A percentile compares a stretch with the other conserved stretches of the same genome.
These are phyloP conservation scores for Pulchroboletus neoregius DNA, from an alignment of 1,284 basidiomycete genomes.

Conservation along the genomic window DNA sequence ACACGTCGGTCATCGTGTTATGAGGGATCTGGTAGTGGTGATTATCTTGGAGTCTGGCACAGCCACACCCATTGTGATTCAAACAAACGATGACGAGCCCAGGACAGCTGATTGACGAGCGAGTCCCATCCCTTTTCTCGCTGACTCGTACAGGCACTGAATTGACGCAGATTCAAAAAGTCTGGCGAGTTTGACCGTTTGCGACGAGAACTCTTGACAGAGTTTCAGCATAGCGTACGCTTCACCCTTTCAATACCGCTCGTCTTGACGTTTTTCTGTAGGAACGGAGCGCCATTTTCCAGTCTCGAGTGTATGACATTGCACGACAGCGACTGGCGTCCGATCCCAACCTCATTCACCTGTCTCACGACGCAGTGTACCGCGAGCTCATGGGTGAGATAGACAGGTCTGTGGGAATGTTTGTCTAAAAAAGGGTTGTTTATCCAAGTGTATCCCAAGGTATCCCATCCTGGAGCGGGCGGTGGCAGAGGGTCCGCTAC, in stretches of 20 bases:
- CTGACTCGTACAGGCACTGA: constrained; percentile 4
- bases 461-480: constrained; percentile 51
- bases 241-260: neutral
- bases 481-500: constrained; percentile 48
- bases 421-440: neutral
- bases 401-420: constrained; percentile 47
- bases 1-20: constrained; percentile 40
- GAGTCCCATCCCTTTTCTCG: constrained; percentile 18
- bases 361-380: constrained; percentile 49
- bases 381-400: constrained; percentile 67
- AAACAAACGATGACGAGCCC: constrained; percentile 38
- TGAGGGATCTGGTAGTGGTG: neutral
- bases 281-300: constrained; percentile 51
- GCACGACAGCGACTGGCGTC: constrained; percentile 51
- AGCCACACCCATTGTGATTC: constrained; percentile 11
- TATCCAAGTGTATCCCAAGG: constrained; percentile 1
- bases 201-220: constrained; percentile 57
- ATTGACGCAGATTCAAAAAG: constrained; percentile 60
- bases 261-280: constrained; percentile 21
- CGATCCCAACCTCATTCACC: constrained; percentile 52
- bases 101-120: constrained; percentile 59
- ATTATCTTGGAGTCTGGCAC: constrained; percentile 3
- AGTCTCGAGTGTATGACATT: constrained; percentile 57
- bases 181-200: constrained; percentile 76
- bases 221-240: constrained; percentile 60